These are phyloP conservation scores for Venturia effusa DNA, from an alignment of 2,329 filamentous ascomycete genomes.

Conservation along the genomic window DNA sequence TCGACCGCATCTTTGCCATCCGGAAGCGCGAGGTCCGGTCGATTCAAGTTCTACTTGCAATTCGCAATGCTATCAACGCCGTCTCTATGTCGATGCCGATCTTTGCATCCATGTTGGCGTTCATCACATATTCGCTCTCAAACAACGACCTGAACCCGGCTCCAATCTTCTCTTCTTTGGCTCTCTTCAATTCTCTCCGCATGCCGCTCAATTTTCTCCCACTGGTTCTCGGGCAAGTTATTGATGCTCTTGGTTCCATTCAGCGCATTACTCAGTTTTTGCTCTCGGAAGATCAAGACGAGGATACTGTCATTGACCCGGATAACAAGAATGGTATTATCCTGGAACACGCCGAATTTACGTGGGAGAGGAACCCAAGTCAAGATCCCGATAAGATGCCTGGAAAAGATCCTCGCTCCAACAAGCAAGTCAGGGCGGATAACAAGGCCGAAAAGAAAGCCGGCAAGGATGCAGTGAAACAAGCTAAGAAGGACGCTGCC, in stretches of 20 bases:
- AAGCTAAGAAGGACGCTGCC: constrained; percentile 17
- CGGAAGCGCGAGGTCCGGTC: constrained; percentile 65
- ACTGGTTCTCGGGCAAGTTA: constrained; percentile 76
- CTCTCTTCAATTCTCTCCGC: constrained; percentile 83
- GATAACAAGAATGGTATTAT: constrained; percentile 50
- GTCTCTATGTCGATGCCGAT: constrained; percentile 79
- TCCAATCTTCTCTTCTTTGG: constrained; percentile 81
- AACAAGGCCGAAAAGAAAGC: constrained; percentile 38
- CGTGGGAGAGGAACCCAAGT: constrained; percentile 67
- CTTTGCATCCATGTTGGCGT: constrained; percentile 90
- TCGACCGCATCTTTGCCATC: constrained; percentile 63
- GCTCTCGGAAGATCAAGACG: constrained; percentile 70
- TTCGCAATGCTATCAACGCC: constrained; percentile 76
- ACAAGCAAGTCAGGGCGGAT: constrained; percentile 25
- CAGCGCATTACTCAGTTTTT: constrained; percentile 82
- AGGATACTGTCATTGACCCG: constrained; percentile 51
- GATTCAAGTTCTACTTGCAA: constrained; percentile 74
- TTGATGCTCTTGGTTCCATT: constrained; percentile 79
- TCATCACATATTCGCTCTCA: constrained; percentile 59
- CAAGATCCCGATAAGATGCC: constrained; percentile 27
- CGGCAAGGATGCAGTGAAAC: constrained; percentile 29
- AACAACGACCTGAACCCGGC: constrained; percentile 62
- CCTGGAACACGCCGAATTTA: constrained; percentile 65
- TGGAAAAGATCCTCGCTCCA: constrained; percentile 20
- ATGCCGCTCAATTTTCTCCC: constrained; percentile 85